Conservation (phyloP, 805 yeast species). For the Suhomyces prunicola region DNA sequence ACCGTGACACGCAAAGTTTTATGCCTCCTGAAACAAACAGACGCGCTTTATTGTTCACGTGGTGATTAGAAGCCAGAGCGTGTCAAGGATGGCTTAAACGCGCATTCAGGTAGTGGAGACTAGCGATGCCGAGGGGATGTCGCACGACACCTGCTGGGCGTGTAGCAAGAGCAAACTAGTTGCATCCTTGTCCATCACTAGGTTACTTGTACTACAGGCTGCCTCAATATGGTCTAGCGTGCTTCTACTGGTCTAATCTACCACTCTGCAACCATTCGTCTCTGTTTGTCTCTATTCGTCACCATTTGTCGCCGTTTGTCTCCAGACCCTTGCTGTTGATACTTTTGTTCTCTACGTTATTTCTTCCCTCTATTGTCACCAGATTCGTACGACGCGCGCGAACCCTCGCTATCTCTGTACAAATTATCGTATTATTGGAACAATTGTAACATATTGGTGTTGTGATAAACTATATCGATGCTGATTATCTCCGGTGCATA, state of each 20-base stretch:
- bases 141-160: background rate
- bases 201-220: too few relatives aligned
- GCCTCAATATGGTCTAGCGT: too few relatives aligned
- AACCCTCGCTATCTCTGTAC: background rate
- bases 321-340: background rate
- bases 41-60: conserved; percentile 4
- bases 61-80: background rate
- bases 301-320: background rate
- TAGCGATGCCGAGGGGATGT: background rate
- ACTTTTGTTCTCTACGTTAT: background rate
- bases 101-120: background rate
- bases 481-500: background rate
- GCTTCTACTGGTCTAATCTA: too few relatives aligned
- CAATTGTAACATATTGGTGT: too few relatives aligned
- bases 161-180: background rate
- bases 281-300: background rate
- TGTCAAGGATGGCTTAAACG: background rate
- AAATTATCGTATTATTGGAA: too few relatives aligned
- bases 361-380: background rate
- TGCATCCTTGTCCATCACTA: too few relatives aligned
- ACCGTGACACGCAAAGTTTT: conserved; percentile 2
- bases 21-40: conserved; percentile 5
- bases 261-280: background rate
- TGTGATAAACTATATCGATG: background rate
- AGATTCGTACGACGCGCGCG: background rate